Evolutionary conservation across 352 stramenopile species (phyloP), one percentile per base, ranked within the genome.

Genomic region (Globisporangium cystogenes): DNA sequence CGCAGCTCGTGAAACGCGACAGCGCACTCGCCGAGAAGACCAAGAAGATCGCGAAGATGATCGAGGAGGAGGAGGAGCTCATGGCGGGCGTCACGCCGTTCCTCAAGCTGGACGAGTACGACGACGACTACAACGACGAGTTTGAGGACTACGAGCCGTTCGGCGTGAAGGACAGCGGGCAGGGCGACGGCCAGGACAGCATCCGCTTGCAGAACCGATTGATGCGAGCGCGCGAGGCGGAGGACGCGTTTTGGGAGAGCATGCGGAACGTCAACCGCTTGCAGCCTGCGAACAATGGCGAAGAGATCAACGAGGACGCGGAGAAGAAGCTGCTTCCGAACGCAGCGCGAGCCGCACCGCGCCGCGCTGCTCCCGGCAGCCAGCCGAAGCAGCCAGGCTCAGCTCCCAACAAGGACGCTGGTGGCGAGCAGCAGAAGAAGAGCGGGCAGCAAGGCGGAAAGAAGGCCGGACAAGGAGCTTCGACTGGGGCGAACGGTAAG

Each of bases 41-140:
- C 50, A 83, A 83, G 44, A 48, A 76, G 48, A 60, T 86, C 27
- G 67, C 73, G 18, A 49, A 57, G 21, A 72, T 71, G 56, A 83
- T 85, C 39, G 76, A 81, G 11, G 59, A 78, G 29, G 69, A 84
- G 44, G 67, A 82, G 10, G 59, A 76, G 14, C 58, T 70, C 23
- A 36, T 65, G 39, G 62, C 50, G 23, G 52, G 44, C 20, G 24
- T 68, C 40, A 66, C 71, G 53, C 56, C 48, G 3, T 56, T 64
- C 10, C 18, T 56, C 10, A 63, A 62, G 21, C 40, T 78, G 12
- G 71, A 86, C 43, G 77, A 88, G 59, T 88, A 86, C 49, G 72
- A 93, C 51, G 83, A 92, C 59, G 83, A 93, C 52, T 93, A 90
- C 67, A 90, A 90, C 53, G 83, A 93, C 53, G 83, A 93, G 55